Base-by-base conservation (phyloP, 208 protist species). In the Trypanosoma lewisi region DNA sequence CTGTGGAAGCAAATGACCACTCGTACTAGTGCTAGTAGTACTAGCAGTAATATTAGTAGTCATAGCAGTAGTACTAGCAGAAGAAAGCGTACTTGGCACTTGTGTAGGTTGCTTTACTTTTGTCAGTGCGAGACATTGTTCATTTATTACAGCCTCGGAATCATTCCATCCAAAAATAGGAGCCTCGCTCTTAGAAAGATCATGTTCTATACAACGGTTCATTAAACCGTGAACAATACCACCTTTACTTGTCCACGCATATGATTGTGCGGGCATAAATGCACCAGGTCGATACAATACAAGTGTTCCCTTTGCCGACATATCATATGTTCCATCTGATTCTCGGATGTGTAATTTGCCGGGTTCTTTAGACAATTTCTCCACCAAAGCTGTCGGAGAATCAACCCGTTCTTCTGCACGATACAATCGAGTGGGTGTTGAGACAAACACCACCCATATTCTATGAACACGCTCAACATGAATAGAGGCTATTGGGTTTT, bases 211-310 rank as follows among this genome's bases (percentile, higher is more conserved):
- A 14, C 48, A 19, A 44, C 23, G 21, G 33, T 67, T 28, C 12
- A 89, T 78, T 16, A 89, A 68, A 33, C 82, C 86, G 55, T 93
- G 86, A 0, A 87, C 70, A 17, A 88, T 27, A 53, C 82, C 78
- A 14, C 59, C 55, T 27, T 55, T 42, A 62, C 73, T 83, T 25
- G 65, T 67, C 86, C 86, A 93, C 23, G 70, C 63, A 67, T 83
- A 93, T 7, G 80, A 70, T 41, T 87, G 82, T 41, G 75, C 71
- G 1, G 72, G 41, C 34, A 67, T 39, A 2, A 2, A 39, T 17
- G 39, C 14, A 23, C 68, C 68, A n/a, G 80, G 41, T n/a, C 73
- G 80, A 56, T 78, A 89, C 21, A 93, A 55, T 21, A 41, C 48
- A 42, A 93, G 50, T 17, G 28, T 14, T 0, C 84, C 84, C 16